A percentile compares a stretch with the other conserved stretches of the same genome.
These are phyloP conservation scores for Cladosporium sp. DNA, from an alignment of 2,329 filamentous ascomycete genomes.

Conservation along the genomic window DNA sequence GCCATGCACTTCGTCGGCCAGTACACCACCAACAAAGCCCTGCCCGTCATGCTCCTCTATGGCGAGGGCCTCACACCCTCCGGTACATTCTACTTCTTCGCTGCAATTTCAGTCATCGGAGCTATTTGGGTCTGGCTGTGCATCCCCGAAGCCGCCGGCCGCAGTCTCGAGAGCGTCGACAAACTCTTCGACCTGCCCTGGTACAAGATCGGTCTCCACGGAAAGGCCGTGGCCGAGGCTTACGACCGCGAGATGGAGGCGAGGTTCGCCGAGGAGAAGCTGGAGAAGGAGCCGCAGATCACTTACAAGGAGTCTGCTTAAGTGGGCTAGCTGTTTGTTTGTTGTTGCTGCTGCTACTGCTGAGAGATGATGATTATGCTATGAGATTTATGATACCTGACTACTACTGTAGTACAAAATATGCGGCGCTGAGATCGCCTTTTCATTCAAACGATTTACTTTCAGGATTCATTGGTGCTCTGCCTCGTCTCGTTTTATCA, in stretches of 20 bases:
- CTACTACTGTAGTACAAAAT: background rate
- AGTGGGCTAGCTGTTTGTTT: background rate
- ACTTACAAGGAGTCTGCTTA: constrained; percentile 40
- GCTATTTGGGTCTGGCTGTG: constrained; percentile 70
- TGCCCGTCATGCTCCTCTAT: constrained; percentile 69
- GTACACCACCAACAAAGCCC: constrained; percentile 71
- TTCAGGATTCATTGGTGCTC: background rate
- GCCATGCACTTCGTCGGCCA: constrained; percentile 74
- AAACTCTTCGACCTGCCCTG: constrained; percentile 70
- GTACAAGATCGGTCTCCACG: constrained; percentile 65
- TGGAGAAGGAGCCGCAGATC: constrained; percentile 21
- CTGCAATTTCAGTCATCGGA: constrained; percentile 66
- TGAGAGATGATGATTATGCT: background rate
- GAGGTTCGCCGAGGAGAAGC: constrained; percentile 17
- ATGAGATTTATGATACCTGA: constrained; percentile 7
- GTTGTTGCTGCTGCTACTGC: background rate
- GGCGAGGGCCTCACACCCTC: constrained; percentile 47
- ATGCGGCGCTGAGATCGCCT: background rate
- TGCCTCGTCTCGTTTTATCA: background rate
- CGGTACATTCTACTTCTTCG: constrained; percentile 77
- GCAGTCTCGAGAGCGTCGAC: constrained; percentile 68
- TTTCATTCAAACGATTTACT: background rate
- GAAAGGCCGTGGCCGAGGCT: constrained; percentile 26
- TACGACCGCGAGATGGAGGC: constrained; percentile 19
- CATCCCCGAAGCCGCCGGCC: constrained; percentile 71